Conservation (phyloP, 495 filamentous ascomycete species). For the Copromyces sp. region DNA sequence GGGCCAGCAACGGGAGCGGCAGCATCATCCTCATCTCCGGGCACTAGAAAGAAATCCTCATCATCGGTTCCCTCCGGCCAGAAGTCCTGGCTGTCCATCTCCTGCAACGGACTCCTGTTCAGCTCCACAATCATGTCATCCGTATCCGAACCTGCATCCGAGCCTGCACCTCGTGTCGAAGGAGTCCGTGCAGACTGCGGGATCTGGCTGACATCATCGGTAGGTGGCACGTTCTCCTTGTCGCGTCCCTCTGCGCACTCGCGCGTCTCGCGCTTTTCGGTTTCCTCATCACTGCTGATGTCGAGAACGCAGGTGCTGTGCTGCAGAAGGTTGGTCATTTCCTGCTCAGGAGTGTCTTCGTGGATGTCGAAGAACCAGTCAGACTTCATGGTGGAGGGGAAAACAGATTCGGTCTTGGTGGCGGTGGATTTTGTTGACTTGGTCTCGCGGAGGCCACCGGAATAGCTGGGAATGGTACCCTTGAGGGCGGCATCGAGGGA, state of each 20-base stretch:
- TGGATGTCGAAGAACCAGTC: constrained; percentile 92
- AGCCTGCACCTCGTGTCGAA: neutral
- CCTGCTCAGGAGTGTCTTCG: constrained; percentile 81
- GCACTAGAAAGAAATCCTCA: constrained; percentile 46
- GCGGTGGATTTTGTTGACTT: neutral
- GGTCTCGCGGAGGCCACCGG: constrained; percentile 19
- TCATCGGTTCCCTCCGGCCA: constrained; percentile 59
- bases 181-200: constrained; percentile 16
- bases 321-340: constrained; percentile 82
- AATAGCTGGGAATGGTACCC: constrained; percentile 52
- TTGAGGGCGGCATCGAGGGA: constrained; percentile 69
- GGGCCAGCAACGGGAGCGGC: constrained; percentile 1
- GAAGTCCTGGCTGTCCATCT: constrained; percentile 63
- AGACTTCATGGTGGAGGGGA: constrained; percentile 34
- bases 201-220: constrained; percentile 48
- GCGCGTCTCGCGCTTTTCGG: constrained; percentile 39
- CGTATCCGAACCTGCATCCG: constrained; percentile 2
- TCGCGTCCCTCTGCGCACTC: constrained; percentile 52
- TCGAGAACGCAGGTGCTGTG: constrained; percentile 81
- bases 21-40: constrained; percentile 44
- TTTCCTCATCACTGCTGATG: constrained; percentile 62
- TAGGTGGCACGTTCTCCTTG: constrained; percentile 87
- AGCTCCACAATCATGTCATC: constrained; percentile 39
- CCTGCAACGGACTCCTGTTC: constrained; percentile 56
- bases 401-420: constrained; percentile 8